Base-by-base conservation (phyloP, 1,139 yeast genomes). In the Sugiyamaella paludigena region DNA sequence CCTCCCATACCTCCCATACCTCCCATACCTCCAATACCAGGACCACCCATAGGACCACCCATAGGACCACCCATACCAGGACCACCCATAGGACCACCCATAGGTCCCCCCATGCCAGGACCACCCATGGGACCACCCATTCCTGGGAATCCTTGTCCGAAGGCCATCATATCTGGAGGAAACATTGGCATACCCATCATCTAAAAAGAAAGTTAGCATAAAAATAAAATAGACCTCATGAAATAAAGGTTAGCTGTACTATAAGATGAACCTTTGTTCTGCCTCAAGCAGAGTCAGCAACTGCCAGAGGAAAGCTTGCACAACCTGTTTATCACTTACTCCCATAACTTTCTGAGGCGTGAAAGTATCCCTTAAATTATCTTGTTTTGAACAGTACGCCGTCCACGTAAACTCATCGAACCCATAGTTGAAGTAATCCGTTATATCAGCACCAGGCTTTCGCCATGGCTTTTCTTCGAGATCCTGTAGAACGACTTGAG, bases 401-500 rank as follows among this genome's bases (percentile, higher is more conserved):
- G 87, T 82, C 99, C 99, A 92, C 12, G 97, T 86, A 56, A 87
- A 79, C 69, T 92, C 99, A 65, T 94, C 96, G 65, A 92, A 92
- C 1, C 98, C 98, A 62, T 84, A 92, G 68, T 92, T 92, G 74
- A 92, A 92, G 66, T 89, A 92, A 67, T 92, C 98, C 2, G 95
- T 80, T 38, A 87, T 73, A 67, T 92, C 97, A 2, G 96, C 96
- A 45, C 97, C 97, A 0, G 98, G 98, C 57, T 87, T 84, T 63
- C 98, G 78, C 99, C 99, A 92, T 2, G 98, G 98, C 70, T 94
- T 94, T 56, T 88, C 95, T 57, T 87, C 89, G 41, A 91, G 72
- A 44, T 83, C 84, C 55, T 87, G 95, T 15, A 91, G 75, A 56
- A 87, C 85, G n/a, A 91, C 75, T 58, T 85, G 84, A 0, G 95